A percentile compares a stretch with the other conserved stretches of the same genome.
These are phyloP conservation scores for Cerioporus squamosus DNA, from an alignment of 1,284 basidiomycete species.

Conservation along the genomic window DNA sequence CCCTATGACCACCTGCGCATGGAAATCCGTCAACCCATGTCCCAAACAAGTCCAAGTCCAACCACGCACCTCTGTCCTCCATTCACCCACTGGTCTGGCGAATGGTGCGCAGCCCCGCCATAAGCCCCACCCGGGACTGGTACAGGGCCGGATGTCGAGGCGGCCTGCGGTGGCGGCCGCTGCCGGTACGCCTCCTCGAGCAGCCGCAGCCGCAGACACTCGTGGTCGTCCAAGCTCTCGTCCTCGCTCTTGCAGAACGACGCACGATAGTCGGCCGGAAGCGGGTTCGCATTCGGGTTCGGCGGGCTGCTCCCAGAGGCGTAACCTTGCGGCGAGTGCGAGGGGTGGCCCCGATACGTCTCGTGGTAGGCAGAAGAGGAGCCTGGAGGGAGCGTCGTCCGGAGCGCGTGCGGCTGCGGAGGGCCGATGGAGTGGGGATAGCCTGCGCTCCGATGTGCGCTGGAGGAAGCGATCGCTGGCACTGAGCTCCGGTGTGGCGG, in stretches of 20 bases:
- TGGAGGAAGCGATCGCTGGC: neutral
- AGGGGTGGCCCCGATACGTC: neutral
- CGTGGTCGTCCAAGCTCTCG: constrained; percentile 10
- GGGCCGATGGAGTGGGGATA: constrained; percentile 6
- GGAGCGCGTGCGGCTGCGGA: constrained; percentile 10
- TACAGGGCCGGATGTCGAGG: neutral
- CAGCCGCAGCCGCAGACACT: constrained; percentile 21
- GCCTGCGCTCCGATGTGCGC: neutral
- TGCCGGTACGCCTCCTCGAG: constrained; percentile 20
- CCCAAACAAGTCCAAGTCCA: too few relatives aligned
- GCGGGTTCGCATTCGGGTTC: neutral
- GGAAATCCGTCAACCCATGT: neutral
- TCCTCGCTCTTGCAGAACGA: constrained; percentile 17
- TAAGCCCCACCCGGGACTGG: constrained; percentile 1
- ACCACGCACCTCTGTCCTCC: constrained; percentile 10
- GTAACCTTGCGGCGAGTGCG: constrained; percentile 5
- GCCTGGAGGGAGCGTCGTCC: constrained; percentile 1
- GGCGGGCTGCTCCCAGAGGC: constrained; percentile 1
- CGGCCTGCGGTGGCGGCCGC: neutral
- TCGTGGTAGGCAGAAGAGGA: neutral
- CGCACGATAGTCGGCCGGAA: constrained; percentile 11
- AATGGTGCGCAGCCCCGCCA: constrained; percentile 8
- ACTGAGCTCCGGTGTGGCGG: neutral
- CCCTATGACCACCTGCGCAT: neutral
- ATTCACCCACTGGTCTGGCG: constrained; percentile 15